Evolutionary conservation across 176 grass and related monocot species (phyloP).

Genomic region (Hordeum marinum): DNA sequence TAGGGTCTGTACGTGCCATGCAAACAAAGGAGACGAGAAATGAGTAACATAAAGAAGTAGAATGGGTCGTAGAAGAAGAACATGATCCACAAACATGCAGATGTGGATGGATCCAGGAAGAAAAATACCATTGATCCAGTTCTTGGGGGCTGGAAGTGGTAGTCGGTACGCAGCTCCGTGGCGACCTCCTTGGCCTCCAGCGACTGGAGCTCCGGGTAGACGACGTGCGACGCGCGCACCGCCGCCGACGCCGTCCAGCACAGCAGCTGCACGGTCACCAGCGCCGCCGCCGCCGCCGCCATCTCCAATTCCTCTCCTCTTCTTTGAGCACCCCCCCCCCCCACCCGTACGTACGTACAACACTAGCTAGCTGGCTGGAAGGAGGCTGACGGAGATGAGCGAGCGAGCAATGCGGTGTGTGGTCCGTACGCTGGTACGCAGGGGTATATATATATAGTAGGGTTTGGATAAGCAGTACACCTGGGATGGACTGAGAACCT

Average conservation of each 20-base stretch:
- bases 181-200: not conserved
- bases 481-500: not conserved
- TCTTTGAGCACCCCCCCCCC: too few relatives aligned
- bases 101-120: not conserved
- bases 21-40: not conserved
- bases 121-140: not conserved
- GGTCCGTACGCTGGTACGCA: too few relatives aligned
- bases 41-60: not conserved
- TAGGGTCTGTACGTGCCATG: not conserved
- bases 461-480: not conserved
- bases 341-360: too few relatives aligned
- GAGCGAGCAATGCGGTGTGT: not conserved
- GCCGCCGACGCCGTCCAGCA: not conserved
- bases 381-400: too few relatives aligned
- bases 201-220: slow-evolving; percentile 9
- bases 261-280: not conserved
- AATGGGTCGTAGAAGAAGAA: too few relatives aligned
- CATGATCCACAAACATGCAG: not conserved
- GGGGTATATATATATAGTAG: not conserved
- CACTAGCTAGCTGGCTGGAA: too few relatives aligned
- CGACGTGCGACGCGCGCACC: not conserved
- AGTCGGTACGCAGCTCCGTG: not conserved
- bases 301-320: not conserved
- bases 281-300: not conserved
- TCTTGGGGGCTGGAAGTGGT: not conserved